Conservation (phyloP, 192 early-diverging fungal genomes). For the Backusella sp. region DNA sequence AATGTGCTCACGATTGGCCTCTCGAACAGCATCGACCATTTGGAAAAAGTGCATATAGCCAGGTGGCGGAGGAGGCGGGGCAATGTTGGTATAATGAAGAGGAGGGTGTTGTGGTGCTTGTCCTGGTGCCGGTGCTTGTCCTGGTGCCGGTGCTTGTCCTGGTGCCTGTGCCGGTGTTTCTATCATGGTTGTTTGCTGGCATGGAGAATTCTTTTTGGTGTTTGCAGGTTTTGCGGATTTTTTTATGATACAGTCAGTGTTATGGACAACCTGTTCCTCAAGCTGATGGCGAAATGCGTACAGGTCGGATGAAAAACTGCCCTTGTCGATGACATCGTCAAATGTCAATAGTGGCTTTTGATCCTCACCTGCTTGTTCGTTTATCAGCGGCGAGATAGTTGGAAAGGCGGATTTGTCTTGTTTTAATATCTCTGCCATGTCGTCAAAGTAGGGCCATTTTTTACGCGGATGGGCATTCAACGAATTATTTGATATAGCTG, state of each 20-base stretch:
- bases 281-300: neutral
- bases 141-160: no score
- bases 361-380: neutral
- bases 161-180: neutral
- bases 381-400: neutral
- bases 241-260: neutral
- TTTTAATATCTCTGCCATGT: conserved; percentile 6
- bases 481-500: neutral
- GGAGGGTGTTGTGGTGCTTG: neutral
- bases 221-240: neutral
- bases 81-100: neutral
- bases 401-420: neutral
- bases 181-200: neutral
- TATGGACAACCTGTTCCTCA: neutral
- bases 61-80: neutral
- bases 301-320: neutral
- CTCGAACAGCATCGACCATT: neutral
- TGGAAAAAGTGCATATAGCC: neutral
- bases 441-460: neutral
- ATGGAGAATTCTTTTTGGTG: neutral
- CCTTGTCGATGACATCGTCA: neutral
- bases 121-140: no score
- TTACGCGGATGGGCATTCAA: neutral
- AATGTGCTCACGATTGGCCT: neutral
- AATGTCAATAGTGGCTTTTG: neutral